phyloP scores from a whole-genome alignment of 2,329 filamentous ascomycete genomes.

The Nothophoma quercina region DNA sequence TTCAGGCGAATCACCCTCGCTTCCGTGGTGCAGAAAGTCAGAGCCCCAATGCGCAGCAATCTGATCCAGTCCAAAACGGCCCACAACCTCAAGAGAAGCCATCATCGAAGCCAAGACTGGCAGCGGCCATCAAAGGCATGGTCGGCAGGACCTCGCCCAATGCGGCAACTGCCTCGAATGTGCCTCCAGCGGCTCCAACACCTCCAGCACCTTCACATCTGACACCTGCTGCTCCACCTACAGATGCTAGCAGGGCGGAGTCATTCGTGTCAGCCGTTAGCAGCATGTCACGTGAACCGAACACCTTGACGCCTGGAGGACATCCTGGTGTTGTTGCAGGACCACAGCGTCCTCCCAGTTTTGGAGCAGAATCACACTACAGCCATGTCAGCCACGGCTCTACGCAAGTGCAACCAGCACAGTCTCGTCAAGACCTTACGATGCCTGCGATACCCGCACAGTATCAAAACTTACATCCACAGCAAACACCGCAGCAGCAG shows the following conservation, averaged over 20 bases:
- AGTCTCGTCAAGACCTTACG: slow-evolving; percentile 38
- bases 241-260: slow-evolving; percentile 2
- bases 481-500: slow-evolving; percentile 9
- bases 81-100: slow-evolving; percentile 33
- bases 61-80: slow-evolving; percentile 28
- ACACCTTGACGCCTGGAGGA: slow-evolving; percentile 23
- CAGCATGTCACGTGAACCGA: slow-evolving; percentile 30
- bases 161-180: slow-evolving; percentile 14
- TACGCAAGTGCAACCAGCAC: slow-evolving; percentile 37
- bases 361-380: slow-evolving; percentile 40
- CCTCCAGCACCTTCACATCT: background rate
- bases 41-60: slow-evolving; percentile 48
- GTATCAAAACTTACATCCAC: slow-evolving; percentile 29
- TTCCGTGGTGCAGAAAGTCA: slow-evolving; percentile 53
- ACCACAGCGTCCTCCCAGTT: slow-evolving; percentile 32
- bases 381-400: slow-evolving; percentile 42
- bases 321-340: slow-evolving; percentile 21
- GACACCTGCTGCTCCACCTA: background rate
- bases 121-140: slow-evolving; percentile 57
- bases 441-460: slow-evolving; percentile 32
- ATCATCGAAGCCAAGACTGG: slow-evolving; percentile 36
- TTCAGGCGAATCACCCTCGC: slow-evolving; percentile 48
- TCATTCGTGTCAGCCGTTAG: slow-evolving; percentile 30
- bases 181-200: background rate
- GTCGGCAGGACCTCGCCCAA: slow-evolving; percentile 33